Evolutionary conservation across 1,139 yeast genomes (phyloP), one percentile per base, ranked within the genome.

Genomic region (Geotrichum fermentans): DNA sequence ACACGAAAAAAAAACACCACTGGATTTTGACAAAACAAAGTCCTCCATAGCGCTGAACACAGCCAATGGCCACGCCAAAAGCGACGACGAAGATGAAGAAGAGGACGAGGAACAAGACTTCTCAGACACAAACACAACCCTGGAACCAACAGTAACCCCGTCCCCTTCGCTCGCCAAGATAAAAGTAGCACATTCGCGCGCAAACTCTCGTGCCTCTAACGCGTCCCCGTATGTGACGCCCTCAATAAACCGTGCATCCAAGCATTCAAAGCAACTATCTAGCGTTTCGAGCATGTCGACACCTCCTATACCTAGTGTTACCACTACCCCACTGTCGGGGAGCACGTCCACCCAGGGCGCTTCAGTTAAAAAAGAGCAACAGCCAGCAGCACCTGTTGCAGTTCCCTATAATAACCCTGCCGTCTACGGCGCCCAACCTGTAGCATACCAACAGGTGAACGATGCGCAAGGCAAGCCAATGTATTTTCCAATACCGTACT

Each of bases 1-100:
- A 7, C 61, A 64, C 42, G 69, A 65, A 50, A 17, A 57, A 18
- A 63, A 61, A 54, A 60, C 61, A 35, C 61, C 64, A 10, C 47
- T 50, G 13, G 66, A 62, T 52, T 62, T 55, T 38, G 58, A 56
- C 42, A 43, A 54, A 49, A 38, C 43, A 39, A 39, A 16, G 41
- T 30, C 41, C 22, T 32, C 24, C 2, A 4, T 32, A 6, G n/a
- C 36, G 10, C 29, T n/a, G 4, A 10, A 36, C 37, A 29, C 32
- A 45, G 26, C 33, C n/a, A 37, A 16, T 16, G 11, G 18, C 18
- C 10, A 29, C 11, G 33, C 20, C 49, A 37, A 29, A 10, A 48
- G 50, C 33, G 53, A 51, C 13, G 59, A 53, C 17, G 56, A 50
- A 29, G 60, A 55, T 34, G 57, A 54, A 24, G 58, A 54, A 7